Evolutionary conservation across 1,284 basidiomycete genomes (phyloP).

Genomic region (Ustilago bromivora): DNA sequence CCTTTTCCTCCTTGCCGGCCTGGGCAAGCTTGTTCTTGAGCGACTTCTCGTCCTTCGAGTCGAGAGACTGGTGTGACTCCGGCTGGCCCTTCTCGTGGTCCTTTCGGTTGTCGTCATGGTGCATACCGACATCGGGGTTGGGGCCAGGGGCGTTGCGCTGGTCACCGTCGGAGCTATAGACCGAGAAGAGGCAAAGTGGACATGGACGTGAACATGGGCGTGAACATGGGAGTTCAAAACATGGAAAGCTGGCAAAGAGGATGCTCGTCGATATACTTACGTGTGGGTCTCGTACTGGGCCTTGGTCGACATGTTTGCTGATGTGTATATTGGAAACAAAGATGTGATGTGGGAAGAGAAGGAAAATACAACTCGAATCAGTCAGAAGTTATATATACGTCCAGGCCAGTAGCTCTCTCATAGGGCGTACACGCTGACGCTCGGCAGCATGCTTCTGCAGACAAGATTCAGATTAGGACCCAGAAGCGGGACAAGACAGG

Average conservation of each 20-base stretch:
- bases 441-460: constrained; percentile 21
- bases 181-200: not conserved
- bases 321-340: not conserved
- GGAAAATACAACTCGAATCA: not conserved
- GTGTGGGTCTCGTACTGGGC: constrained; percentile 50
- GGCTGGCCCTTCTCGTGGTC: constrained; percentile 61
- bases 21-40: constrained; percentile 66
- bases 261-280: constrained; percentile 29
- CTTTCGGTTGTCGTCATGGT: constrained; percentile 54
- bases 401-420: not conserved
- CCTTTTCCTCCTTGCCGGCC: constrained; percentile 61
- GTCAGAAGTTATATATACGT: constrained; percentile 19
- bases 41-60: constrained; percentile 62
- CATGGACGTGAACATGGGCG: too few species aligned
- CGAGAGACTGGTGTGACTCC: constrained; percentile 61
- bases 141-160: constrained; percentile 55
- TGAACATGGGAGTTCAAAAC: too few species aligned
- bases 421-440: not conserved
- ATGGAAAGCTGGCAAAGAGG: not conserved
- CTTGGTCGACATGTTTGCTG: constrained; percentile 42
- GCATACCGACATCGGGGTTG: constrained; percentile 53
- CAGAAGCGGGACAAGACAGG: not conserved
- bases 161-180: constrained; percentile 53
- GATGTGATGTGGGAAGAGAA: not conserved
- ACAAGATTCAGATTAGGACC: not conserved